Percentiles rank a stretch among this genome's conserved stretches.
phyloP scores from a whole-genome alignment of 2,329 filamentous ascomycete genomes.

The Colletotrichum sp. region DNA sequence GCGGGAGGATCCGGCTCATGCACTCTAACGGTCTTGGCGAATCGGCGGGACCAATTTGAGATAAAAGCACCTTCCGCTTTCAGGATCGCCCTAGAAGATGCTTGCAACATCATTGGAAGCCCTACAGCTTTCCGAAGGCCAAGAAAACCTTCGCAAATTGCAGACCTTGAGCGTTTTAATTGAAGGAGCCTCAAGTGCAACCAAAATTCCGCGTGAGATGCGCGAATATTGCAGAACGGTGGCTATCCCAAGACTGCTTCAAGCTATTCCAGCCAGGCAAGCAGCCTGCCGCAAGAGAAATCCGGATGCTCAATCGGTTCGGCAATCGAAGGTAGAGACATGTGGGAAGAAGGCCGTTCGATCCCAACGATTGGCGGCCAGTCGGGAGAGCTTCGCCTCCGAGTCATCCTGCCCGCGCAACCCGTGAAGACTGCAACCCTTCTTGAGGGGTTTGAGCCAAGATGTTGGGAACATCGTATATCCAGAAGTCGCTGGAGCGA shows the following conservation, averaged over 20 bases:
- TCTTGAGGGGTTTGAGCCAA: background rate
- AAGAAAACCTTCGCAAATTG: background rate
- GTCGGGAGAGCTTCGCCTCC: background rate
- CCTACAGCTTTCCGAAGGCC: background rate
- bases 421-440: background rate
- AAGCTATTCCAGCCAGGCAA: background rate
- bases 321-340: background rate
- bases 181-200: background rate
- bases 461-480: background rate
- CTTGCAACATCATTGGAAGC: background rate
- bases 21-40: background rate
- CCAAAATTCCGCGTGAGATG: background rate
- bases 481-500: background rate
- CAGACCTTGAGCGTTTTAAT: background rate
- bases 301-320: background rate
- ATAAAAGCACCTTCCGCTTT: background rate
- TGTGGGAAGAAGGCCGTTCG: background rate
- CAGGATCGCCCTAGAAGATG: background rate
- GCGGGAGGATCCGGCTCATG: background rate
- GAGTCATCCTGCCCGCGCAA: background rate
- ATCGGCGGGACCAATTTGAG: background rate
- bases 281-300: background rate
- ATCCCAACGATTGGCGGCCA: background rate
- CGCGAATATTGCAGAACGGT: background rate
- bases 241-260: background rate